Base-by-base conservation (phyloP, 2,329 filamentous ascomycete genomes). In the Emergomyces orientalis region DNA sequence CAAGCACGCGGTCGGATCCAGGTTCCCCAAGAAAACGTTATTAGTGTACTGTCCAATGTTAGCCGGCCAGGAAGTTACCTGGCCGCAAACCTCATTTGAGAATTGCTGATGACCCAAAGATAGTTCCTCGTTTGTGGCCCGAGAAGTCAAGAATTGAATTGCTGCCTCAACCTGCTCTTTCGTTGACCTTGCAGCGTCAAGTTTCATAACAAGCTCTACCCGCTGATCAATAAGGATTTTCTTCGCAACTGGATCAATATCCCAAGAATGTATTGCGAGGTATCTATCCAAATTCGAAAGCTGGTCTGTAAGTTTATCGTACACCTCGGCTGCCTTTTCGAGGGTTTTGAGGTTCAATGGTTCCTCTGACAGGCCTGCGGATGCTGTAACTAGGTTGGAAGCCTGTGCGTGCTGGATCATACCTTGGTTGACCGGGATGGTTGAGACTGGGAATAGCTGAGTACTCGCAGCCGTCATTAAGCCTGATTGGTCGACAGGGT, bases 211-310 rank as follows among this genome's bases (percentile, higher is more conserved):
- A 47, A 77, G 66, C 22, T 69, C 69, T 63, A 70, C 73, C 17
- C 75, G 71, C 52, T 75, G 73, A 25, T 74, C 71, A 55, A 77
- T 73, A 27, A 76, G 65, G 9, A 69, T 62, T 30, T 71, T 70
- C 59, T 76, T 75, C 19, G 70, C 70, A 9, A 66, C 65, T n/a
- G 69, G 68, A 34, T 72, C 72, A 52, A 77, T 68, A 60, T 76
- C 71, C 67, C 73, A 76, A 22, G 70, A 70, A 64, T 76, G 71
- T 51, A 77, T 64, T 6, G 75, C 75, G 65, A 75, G 72, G 56
- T 77, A 72, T 60, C 73, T 72, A 54, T 77, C 75, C 30, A 77
- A 66, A 45, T 69, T 71, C 7, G 70, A 68, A 17, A 77, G 71
- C 57, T 77, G 69, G 7, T 68, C 64, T 17, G 71, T 71, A 25